Evolutionary conservation across 164 flowering plant species (phyloP).

Genomic region (Euptelea pleiosperma): DNA sequence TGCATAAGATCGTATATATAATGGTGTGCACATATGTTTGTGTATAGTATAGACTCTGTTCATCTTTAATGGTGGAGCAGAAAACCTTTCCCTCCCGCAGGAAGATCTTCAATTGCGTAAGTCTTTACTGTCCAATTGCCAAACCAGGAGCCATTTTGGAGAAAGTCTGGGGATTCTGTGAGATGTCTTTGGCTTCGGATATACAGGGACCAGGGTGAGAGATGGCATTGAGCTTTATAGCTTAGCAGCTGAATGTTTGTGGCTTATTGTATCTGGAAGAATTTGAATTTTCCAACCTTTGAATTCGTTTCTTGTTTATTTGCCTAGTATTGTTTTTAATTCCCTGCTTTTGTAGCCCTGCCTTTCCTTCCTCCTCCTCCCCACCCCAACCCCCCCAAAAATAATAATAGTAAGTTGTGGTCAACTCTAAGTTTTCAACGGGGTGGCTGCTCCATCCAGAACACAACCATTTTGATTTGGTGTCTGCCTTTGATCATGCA

Average conservation of each 20-base stretch:
- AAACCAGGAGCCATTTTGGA: neutral
- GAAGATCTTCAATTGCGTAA: neutral
- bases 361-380: too few relatives aligned
- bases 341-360: too few relatives aligned
- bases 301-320: neutral
- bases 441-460: neutral
- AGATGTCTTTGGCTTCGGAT: neutral
- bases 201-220: too few relatives aligned
- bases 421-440: too few relatives aligned
- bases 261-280: neutral
- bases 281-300: neutral
- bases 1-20: neutral
- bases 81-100: slow-evolving; percentile 3
- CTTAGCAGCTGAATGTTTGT: neutral
- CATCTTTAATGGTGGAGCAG: neutral
- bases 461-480: neutral
- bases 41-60: too few relatives aligned
- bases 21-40: too few relatives aligned
- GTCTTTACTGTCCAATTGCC: too few relatives aligned
- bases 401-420: too few relatives aligned
- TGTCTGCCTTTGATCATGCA: neutral
- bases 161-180: neutral
- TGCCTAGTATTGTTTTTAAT: neutral
- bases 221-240: too few relatives aligned
- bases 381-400: too few relatives aligned